A percentile compares a stretch with the other conserved stretches of the same genome.
phyloP scores from a whole-genome alignment of 306 rosid genomes.

The Fagus sylvatica region DNA sequence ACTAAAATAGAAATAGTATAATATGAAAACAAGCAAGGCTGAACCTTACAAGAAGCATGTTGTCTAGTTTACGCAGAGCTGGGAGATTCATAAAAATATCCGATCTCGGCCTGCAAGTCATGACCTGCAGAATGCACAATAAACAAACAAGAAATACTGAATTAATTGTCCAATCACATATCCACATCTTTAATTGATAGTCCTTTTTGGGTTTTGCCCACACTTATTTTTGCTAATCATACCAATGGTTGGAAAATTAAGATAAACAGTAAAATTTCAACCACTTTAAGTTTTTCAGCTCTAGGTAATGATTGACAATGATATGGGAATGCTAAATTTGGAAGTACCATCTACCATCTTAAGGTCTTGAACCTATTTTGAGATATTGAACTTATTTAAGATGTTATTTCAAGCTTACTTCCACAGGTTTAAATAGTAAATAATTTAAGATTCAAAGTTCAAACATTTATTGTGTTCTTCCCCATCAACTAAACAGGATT shows the following conservation, averaged over 20 bases:
- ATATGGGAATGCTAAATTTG: background rate
- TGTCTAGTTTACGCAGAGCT: conserved; percentile 52
- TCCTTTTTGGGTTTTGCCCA: background rate
- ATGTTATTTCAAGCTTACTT: background rate
- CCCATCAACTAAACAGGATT: background rate
- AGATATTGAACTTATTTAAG: background rate
- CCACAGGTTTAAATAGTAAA: background rate
- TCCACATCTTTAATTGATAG: background rate
- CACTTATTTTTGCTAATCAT: background rate
- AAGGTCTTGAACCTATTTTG: background rate
- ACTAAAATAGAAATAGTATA: background rate
- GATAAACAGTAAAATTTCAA: background rate
- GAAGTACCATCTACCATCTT: background rate
- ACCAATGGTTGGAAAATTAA: background rate
- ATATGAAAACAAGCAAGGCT: background rate
- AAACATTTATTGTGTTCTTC: background rate
- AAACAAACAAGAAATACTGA: background rate
- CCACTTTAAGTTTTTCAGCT: background rate
- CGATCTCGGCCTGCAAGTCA: conserved; percentile 61
- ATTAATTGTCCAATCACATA: background rate
- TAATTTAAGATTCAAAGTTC: background rate
- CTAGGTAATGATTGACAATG: background rate
- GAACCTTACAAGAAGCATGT: conserved; percentile 52
- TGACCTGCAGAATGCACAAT: conserved; percentile 40
- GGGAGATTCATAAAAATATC: conserved; percentile 59